phyloP scores from a whole-genome alignment of 2,329 filamentous ascomycete genomes.

The Diaporthe capsici region DNA sequence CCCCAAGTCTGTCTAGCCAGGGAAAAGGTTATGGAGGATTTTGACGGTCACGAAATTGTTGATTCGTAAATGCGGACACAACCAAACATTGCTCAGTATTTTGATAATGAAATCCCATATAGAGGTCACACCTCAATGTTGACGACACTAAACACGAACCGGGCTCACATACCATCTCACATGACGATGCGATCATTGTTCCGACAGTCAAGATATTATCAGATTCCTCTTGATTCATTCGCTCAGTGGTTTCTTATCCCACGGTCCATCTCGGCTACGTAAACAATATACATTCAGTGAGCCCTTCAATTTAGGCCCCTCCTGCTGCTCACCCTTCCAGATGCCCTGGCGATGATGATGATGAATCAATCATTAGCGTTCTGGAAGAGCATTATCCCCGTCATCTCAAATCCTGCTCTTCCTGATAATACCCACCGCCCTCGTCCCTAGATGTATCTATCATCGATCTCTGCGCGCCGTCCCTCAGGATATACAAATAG shows the following conservation, averaged over 20 bases:
- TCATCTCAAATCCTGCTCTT: neutral
- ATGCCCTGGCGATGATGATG: neutral
- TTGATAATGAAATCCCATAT: neutral
- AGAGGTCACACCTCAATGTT: too few relatives aligned
- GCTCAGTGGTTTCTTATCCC: neutral
- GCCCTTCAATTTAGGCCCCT: neutral
- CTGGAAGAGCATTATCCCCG: neutral
- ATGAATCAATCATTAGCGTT: slow-evolving; percentile 10
- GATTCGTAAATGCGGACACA: too few relatives aligned
- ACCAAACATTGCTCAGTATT: neutral
- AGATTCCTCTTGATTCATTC: slow-evolving; percentile 2
- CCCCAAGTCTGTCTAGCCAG: neutral
- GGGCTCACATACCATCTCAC: neutral
- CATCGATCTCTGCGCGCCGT: neutral
- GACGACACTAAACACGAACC: neutral
- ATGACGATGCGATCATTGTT: neutral
- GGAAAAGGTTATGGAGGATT: too few relatives aligned
- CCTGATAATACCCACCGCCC: neutral
- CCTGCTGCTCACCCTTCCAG: neutral
- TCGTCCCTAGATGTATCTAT: neutral
- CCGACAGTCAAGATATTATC: neutral
- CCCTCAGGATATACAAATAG: slow-evolving; percentile 2
- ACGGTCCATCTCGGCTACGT: neutral
- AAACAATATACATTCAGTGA: neutral
- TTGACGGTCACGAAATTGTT: too few relatives aligned